These are phyloP conservation scores for Amesomyces nigricolor DNA, from an alignment of 2,329 filamentous ascomycete species.

Conservation along the genomic window DNA sequence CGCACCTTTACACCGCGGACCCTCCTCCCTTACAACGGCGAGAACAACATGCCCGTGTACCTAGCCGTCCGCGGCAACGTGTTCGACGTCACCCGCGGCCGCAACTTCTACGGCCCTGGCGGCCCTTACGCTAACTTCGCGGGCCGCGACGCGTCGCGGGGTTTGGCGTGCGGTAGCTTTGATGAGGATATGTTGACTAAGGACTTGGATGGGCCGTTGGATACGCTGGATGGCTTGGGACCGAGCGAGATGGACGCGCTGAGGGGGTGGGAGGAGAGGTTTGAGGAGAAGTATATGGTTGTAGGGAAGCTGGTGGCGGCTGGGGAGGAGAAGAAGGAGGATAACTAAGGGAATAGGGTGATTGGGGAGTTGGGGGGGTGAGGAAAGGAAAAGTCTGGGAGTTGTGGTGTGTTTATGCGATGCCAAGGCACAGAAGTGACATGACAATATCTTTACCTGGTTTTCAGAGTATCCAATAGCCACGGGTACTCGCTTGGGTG, in stretches of 20 bases:
- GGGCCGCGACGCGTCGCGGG: constrained; percentile 81
- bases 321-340: constrained; percentile 33
- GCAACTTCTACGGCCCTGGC: constrained; percentile 93
- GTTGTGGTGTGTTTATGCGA: not conserved
- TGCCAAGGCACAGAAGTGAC: not conserved
- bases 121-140: constrained; percentile 96
- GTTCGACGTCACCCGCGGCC: constrained; percentile 81
- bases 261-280: constrained; percentile 88
- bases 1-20: constrained; percentile 68
- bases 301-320: constrained; percentile 73
- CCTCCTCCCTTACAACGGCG: constrained; percentile 81
- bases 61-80: constrained; percentile 86
- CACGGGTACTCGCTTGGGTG: too few species aligned
- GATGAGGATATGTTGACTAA: constrained; percentile 93
- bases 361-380: not conserved
- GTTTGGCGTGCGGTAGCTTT: constrained; percentile 86
- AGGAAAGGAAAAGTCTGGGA: not conserved
- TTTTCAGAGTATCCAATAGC: too few species aligned
- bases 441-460: too few species aligned
- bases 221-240: constrained; percentile 66
- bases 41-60: constrained; percentile 68
- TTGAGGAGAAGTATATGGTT: constrained; percentile 90
- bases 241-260: constrained; percentile 76
- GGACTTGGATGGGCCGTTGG: constrained; percentile 77
- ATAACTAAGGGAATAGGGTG: not conserved